These are phyloP conservation scores for Colletotrichum orbiculare DNA, from an alignment of 2,329 filamentous ascomycete species.

Conservation along the genomic window DNA sequence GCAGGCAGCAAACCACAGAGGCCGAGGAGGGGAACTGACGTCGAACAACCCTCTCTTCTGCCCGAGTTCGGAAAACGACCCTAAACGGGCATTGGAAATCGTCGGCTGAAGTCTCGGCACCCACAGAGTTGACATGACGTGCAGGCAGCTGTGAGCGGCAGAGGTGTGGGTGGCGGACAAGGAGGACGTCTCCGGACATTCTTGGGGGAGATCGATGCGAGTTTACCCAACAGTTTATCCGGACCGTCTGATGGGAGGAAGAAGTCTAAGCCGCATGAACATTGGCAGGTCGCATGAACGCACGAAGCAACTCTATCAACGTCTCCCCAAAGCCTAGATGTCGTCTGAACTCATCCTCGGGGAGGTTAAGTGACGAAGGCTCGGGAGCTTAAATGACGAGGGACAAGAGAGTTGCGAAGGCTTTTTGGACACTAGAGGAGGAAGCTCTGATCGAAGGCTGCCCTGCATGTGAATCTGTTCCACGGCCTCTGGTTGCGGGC, in stretches of 20 bases:
- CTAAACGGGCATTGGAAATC: not conserved
- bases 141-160: not conserved
- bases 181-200: too few species aligned
- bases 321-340: not conserved
- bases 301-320: constrained; percentile 3
- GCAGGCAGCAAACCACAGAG: not conserved
- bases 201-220: not conserved
- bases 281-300: constrained; percentile 2
- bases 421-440: too few species aligned
- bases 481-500: too few species aligned
- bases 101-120: not conserved
- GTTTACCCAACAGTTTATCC: not conserved
- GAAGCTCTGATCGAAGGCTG: not conserved
- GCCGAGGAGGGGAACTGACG: not conserved
- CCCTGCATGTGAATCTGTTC: constrained; percentile 5
- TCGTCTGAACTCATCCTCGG: too few species aligned
- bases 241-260: too few species aligned
- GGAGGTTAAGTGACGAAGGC: not conserved
- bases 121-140: constrained; percentile 5
- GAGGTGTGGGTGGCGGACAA: not conserved
- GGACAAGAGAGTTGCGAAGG: too few species aligned
- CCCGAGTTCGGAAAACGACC: not conserved
- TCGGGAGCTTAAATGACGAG: too few species aligned
- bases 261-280: not conserved
- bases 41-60: not conserved